Evolutionary conservation across 768 basidiomycete species (phyloP).

Genomic region (Serpula lacrymans): DNA sequence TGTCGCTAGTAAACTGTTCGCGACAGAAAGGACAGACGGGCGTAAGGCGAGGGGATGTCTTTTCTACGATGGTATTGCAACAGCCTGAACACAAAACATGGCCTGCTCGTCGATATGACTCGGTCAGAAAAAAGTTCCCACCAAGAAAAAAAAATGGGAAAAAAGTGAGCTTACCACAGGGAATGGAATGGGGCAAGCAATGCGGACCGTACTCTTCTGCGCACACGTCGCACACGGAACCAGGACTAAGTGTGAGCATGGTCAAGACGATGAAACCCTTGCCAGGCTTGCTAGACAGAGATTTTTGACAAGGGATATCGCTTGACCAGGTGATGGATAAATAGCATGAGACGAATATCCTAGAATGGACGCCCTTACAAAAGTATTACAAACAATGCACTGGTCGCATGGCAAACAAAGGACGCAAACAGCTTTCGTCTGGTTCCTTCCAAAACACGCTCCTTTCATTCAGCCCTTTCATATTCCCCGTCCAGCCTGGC

Average conservation of each 20-base stretch:
- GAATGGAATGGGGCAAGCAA: constrained; percentile 74
- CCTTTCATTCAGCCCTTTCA: constrained; percentile 6
- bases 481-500: constrained; percentile 1
- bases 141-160: constrained; percentile 8
- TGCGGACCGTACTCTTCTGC: constrained; percentile 80
- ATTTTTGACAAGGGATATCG: constrained; percentile 42
- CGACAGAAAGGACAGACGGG: constrained; percentile 86
- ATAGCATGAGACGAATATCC: constrained; percentile 42
- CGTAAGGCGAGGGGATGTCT: constrained; percentile 64
- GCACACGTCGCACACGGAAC: constrained; percentile 87
- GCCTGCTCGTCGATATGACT: constrained; percentile 38
- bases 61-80: constrained; percentile 79
- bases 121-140: constrained; percentile 20
- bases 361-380: constrained; percentile 25
- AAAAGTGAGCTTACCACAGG: constrained; percentile 60
- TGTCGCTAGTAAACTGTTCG: constrained; percentile 63
- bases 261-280: constrained; percentile 37
- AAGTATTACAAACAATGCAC: constrained; percentile 32
- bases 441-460: constrained; percentile 7
- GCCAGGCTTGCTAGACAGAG: constrained; percentile 36
- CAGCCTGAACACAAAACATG: constrained; percentile 78
- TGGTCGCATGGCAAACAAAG: constrained; percentile 12
- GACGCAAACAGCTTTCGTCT: constrained; percentile 6
- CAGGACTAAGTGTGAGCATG: constrained; percentile 82
- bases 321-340: constrained; percentile 43